A percentile compares a stretch with the other conserved stretches of the same genome.
Evolutionary conservation across 2,329 filamentous ascomycete species (phyloP).

Genomic region (Colletotrichum truncatum): DNA sequence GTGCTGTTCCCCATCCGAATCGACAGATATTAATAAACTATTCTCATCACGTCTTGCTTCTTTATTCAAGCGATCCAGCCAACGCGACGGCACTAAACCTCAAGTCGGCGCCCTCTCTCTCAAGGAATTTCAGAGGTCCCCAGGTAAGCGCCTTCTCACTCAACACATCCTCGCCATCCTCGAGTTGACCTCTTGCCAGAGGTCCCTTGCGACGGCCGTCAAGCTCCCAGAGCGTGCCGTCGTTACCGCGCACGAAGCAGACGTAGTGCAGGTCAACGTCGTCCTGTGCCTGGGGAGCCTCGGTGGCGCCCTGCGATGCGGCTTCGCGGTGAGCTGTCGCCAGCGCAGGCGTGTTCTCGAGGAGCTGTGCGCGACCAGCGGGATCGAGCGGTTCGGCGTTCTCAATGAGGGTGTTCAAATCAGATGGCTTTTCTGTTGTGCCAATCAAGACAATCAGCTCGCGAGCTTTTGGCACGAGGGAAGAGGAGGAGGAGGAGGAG

Average conservation of each 20-base stretch:
- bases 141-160: constrained; percentile 78
- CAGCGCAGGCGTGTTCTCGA: constrained; percentile 80
- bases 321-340: constrained; percentile 83
- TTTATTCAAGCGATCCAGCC: too few species aligned
- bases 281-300: constrained; percentile 80
- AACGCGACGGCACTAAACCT: constrained; percentile 68
- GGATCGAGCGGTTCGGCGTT: constrained; percentile 77
- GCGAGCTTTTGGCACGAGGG: too few species aligned
- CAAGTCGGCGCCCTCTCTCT: constrained; percentile 64
- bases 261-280: constrained; percentile 95
- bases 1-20: background rate
- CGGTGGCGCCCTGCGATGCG: constrained; percentile 80
- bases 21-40: constrained; percentile 49
- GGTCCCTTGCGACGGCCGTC: constrained; percentile 68
- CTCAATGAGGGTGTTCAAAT: constrained; percentile 71
- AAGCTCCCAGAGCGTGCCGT: constrained; percentile 71
- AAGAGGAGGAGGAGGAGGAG: background rate
- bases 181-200: constrained; percentile 63
- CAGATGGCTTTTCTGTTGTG: constrained; percentile 56
- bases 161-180: constrained; percentile 73
- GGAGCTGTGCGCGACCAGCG: constrained; percentile 71
- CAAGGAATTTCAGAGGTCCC: constrained; percentile 69
- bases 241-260: constrained; percentile 82
- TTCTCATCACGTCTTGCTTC: too few species aligned
- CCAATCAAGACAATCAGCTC: background rate